Percentiles rank a stretch among this genome's conserved stretches.
These are phyloP conservation scores for Westerdykella aurantiaca DNA, from an alignment of 2,329 filamentous ascomycete genomes.

Conservation along the genomic window DNA sequence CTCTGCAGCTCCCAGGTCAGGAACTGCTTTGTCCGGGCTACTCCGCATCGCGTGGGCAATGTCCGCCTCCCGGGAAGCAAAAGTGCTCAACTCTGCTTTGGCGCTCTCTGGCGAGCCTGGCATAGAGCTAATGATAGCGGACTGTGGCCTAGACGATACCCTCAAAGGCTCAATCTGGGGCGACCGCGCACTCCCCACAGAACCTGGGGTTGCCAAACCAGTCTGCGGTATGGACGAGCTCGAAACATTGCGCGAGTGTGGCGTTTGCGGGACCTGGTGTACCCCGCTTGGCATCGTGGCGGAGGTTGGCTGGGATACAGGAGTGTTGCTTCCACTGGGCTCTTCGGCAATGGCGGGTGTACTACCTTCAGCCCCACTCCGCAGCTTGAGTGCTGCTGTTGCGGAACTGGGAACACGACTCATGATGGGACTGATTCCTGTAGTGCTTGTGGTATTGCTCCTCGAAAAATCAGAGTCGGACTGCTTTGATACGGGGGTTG, in stretches of 20 bases:
- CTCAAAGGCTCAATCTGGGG: slow-evolving; percentile 47
- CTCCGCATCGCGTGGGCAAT: slow-evolving; percentile 27
- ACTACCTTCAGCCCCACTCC: slow-evolving; percentile 37
- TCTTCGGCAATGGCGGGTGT: slow-evolving; percentile 55
- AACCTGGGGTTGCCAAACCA: slow-evolving; percentile 54
- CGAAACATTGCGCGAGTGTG: slow-evolving; percentile 39
- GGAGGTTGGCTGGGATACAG: slow-evolving; percentile 32
- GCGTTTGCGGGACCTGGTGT: slow-evolving; percentile 30
- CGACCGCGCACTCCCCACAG: slow-evolving; percentile 55
- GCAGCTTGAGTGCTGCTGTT: slow-evolving; percentile 32
- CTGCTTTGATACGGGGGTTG: slow-evolving; percentile 46
- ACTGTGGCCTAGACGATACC: slow-evolving; percentile 42
- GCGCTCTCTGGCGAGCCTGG: slow-evolving; percentile 18
- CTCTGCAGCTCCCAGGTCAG: slow-evolving; percentile 24
- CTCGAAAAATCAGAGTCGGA: slow-evolving; percentile 45
- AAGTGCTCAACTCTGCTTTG: slow-evolving; percentile 22
- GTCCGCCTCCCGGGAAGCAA: slow-evolving; percentile 34
- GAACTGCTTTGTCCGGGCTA: slow-evolving; percentile 15
- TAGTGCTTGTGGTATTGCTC: slow-evolving; percentile 59
- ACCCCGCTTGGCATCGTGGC: slow-evolving; percentile 22
- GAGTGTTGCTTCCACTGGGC: slow-evolving; percentile 34
- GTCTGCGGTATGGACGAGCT: slow-evolving; percentile 41
- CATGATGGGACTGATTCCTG: slow-evolving; percentile 62
- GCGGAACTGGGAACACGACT: slow-evolving; percentile 48
- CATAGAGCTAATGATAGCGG: slow-evolving; percentile 43